phyloP scores from a whole-genome alignment of 371 early-diverging fungal species.

The Dinochytrium kinnereticum region DNA sequence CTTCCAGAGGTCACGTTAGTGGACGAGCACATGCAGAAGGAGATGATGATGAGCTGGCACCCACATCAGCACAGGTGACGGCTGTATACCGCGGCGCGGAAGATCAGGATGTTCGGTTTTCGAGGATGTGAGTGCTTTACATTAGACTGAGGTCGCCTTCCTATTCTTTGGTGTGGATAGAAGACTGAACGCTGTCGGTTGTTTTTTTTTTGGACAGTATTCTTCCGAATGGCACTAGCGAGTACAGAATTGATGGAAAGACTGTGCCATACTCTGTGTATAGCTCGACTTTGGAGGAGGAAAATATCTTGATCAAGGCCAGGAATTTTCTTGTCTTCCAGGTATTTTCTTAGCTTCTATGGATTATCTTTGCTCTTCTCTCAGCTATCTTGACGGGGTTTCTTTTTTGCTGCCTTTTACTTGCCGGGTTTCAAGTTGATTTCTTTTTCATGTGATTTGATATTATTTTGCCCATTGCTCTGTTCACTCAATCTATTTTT shows the following conservation, averaged over 20 bases:
- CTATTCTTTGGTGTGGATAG: not conserved
- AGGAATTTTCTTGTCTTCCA: constrained; percentile 99
- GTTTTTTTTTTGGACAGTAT: not conserved
- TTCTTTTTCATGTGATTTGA: too few relatives aligned
- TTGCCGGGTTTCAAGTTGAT: too few relatives aligned
- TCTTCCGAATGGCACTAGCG: constrained; percentile 67
- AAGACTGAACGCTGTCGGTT: constrained; percentile 24
- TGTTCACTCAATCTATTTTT: too few relatives aligned
- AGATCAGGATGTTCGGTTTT: constrained; percentile 64
- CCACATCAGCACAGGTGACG: constrained; percentile 68
- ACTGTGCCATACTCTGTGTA: constrained; percentile 75
- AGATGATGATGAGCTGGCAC: constrained; percentile 39
- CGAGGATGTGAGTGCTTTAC: constrained; percentile 54
- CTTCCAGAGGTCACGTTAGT: constrained; percentile 18
- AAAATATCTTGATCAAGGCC: constrained; percentile 94
- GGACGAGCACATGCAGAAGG: constrained; percentile 38
- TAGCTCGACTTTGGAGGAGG: constrained; percentile 75
- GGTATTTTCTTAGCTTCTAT: constrained; percentile 43
- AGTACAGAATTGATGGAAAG: constrained; percentile 86
- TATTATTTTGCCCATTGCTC: too few relatives aligned
- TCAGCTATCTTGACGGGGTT: too few relatives aligned
- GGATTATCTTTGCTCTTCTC: not conserved
- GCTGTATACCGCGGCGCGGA: constrained; percentile 76
- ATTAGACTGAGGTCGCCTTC: not conserved
- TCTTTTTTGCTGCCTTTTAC: too few relatives aligned